Conservation (phyloP, 148 eudicot species). For the Vaccinium myrtillus region DNA sequence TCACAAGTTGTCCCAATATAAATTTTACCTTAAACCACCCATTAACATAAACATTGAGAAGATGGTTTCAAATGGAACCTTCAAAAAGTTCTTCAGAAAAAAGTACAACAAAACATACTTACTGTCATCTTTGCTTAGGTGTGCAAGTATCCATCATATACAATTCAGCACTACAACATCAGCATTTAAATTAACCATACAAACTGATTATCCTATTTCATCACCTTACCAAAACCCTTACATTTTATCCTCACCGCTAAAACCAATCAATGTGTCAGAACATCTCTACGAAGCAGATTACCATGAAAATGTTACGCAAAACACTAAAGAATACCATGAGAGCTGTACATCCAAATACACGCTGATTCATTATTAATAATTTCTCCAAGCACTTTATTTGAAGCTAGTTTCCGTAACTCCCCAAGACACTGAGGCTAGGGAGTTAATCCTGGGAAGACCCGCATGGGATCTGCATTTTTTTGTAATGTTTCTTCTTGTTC, state of each 20-base stretch:
- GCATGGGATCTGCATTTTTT: neutral
- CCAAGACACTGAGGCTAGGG: neutral
- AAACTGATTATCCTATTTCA: neutral
- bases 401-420: neutral
- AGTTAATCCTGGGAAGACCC: neutral
- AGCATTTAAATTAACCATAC: neutral
- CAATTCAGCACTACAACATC: neutral
- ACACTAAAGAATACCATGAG: neutral
- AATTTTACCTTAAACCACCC: neutral
- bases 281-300: too few relatives aligned
- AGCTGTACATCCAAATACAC: neutral
- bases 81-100: neutral
- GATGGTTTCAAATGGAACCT: neutral
- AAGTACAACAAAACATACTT: neutral
- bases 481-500: neutral
- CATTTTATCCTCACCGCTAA: neutral
- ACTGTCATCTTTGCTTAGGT: neutral
- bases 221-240: neutral
- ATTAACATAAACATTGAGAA: neutral
- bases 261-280: neutral
- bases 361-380: neutral
- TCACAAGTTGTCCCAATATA: neutral
- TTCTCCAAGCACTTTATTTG: neutral
- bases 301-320: neutral
- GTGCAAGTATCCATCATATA: neutral